phyloP scores from a whole-genome alignment of 768 basidiomycete genomes.

The Steccherinum ochraceum region DNA sequence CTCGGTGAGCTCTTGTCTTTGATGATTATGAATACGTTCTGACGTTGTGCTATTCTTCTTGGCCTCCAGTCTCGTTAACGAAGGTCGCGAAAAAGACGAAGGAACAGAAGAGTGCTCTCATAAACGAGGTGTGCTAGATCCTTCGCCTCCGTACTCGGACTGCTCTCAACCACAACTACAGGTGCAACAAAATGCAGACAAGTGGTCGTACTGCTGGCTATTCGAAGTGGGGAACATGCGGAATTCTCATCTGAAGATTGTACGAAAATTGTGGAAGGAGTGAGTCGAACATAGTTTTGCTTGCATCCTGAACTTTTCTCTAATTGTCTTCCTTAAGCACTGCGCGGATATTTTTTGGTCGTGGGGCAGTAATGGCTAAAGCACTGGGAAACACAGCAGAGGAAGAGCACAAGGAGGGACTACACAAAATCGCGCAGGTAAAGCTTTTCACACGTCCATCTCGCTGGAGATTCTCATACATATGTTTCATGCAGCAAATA shows the following conservation, averaged over 20 bases:
- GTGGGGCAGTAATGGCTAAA: slow-evolving; percentile 89
- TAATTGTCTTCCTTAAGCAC: slow-evolving; percentile 43
- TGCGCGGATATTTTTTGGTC: slow-evolving; percentile 86
- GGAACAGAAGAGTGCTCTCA: slow-evolving; percentile 81
- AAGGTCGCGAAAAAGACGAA: slow-evolving; percentile 92
- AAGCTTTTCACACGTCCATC: slow-evolving; percentile 14
- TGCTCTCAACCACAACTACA: slow-evolving; percentile 23
- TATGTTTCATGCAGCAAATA: slow-evolving; percentile 55
- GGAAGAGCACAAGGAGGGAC: slow-evolving; percentile 75
- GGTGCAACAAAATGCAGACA: slow-evolving; percentile 80
- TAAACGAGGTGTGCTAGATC: slow-evolving; percentile 57
- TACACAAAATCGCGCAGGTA: slow-evolving; percentile 77
- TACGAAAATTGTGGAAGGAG: slow-evolving; percentile 92
- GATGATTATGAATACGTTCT: neutral
- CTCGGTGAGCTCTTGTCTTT: slow-evolving; percentile 53
- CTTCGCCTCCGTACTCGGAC: neutral
- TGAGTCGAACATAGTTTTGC: slow-evolving; percentile 30
- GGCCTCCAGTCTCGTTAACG: slow-evolving; percentile 72
- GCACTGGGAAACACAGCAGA: slow-evolving; percentile 84
- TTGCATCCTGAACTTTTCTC: too few relatives aligned
- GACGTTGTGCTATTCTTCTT: slow-evolving; percentile 9
- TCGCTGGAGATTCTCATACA: neutral
- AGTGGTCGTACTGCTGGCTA: slow-evolving; percentile 94
- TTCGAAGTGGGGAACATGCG: slow-evolving; percentile 96
- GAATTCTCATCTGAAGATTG: slow-evolving; percentile 90